Conservation (phyloP, 495 filamentous ascomycete species). For the Hyaloscypha bicolor region DNA sequence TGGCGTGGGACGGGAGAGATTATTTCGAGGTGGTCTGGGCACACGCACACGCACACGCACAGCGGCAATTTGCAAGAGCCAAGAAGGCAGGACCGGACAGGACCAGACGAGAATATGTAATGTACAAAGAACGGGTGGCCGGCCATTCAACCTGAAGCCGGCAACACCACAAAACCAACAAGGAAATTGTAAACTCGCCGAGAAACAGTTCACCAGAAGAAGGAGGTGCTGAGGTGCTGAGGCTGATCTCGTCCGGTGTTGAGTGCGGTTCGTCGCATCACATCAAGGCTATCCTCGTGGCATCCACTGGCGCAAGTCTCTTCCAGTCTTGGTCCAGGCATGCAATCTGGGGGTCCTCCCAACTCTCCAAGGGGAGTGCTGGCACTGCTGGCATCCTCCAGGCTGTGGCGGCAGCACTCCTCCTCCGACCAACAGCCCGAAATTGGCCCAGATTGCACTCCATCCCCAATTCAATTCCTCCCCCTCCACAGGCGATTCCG, state of each 20-base stretch:
- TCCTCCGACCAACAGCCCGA: background rate
- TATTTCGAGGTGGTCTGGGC: conserved; percentile 1
- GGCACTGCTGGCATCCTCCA: background rate
- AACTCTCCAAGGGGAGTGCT: background rate
- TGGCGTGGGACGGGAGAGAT: background rate
- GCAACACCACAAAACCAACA: background rate
- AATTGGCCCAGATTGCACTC: background rate
- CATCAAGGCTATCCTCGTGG: background rate
- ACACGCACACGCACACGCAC: background rate
- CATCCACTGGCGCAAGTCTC: background rate
- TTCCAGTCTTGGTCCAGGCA: background rate
- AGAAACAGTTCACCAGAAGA: background rate
- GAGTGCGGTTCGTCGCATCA: background rate
- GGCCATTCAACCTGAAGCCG: background rate
- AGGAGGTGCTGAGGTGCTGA: background rate
- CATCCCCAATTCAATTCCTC: background rate
- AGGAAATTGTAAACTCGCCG: background rate
- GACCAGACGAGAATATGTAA: too few species aligned
- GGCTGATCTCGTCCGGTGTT: background rate
- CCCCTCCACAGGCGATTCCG: background rate
- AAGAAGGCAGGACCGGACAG: too few species aligned
- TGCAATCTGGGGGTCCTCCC: background rate
- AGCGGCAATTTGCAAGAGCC: background rate
- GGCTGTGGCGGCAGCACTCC: background rate
- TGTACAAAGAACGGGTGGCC: too few species aligned